Evolutionary conservation across 116 monocot species (phyloP).

Genomic region (Phalaenopsis hybrid): DNA sequence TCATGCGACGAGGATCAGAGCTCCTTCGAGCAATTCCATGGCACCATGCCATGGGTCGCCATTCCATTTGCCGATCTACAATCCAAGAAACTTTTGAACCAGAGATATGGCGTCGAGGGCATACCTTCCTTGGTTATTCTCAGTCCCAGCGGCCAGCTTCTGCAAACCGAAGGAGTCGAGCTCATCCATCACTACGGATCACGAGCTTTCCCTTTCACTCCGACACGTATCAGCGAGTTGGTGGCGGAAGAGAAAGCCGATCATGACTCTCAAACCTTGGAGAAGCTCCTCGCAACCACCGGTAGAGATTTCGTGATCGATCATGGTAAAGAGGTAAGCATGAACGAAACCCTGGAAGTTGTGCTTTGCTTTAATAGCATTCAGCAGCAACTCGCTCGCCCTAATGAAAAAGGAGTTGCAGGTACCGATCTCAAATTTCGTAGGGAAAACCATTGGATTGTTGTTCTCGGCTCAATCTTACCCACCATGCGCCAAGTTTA

Average conservation of each 20-base stretch:
- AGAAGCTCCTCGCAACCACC: slow-evolving; percentile 29
- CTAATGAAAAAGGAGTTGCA: slow-evolving; percentile 25
- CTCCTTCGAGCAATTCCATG: slow-evolving; percentile 42
- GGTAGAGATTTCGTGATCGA: slow-evolving; percentile 36
- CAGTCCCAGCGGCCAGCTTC: slow-evolving; percentile 19
- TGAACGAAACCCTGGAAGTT: slow-evolving; percentile 1
- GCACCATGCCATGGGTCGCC: slow-evolving; percentile 49
- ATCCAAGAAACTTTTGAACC: slow-evolving; percentile 28
- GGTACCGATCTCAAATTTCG: slow-evolving; percentile 34
- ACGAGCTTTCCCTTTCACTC: slow-evolving; percentile 36
- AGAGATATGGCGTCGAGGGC: slow-evolving; percentile 37
- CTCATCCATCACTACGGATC: slow-evolving; percentile 27
- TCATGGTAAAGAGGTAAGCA: slow-evolving; percentile 30
- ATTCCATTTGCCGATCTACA: slow-evolving; percentile 34
- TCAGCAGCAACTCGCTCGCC: slow-evolving; percentile 9
- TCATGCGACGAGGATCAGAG: slow-evolving; percentile 46
- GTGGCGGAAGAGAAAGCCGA: slow-evolving; percentile 39
- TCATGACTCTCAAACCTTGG: slow-evolving; percentile 41
- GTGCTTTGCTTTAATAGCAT: slow-evolving; percentile 8
- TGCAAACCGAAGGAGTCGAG: slow-evolving; percentile 28
- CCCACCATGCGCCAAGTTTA: slow-evolving; percentile 47
- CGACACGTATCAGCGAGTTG: slow-evolving; percentile 32
- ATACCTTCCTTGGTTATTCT: slow-evolving; percentile 47
- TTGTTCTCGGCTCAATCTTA: slow-evolving; percentile 44
- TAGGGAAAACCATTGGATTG: slow-evolving; percentile 50